Evolutionary conservation across 805 yeast genomes (phyloP).

Genomic region (Sugiyamaella smithiae): DNA sequence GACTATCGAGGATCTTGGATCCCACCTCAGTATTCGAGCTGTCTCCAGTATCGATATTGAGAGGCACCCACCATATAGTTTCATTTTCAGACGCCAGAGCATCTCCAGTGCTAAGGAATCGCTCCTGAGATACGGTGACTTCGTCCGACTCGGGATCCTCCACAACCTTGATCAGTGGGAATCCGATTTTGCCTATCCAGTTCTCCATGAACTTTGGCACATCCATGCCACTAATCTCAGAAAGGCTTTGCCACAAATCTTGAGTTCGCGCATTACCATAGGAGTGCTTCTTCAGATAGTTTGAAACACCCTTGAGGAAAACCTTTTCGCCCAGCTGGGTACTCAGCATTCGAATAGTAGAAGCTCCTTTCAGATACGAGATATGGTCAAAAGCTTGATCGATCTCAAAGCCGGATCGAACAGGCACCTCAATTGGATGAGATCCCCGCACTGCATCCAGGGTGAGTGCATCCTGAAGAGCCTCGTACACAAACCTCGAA

Average conservation of each 20-base stretch:
- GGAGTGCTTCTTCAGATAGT: constrained; percentile 69
- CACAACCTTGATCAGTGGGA: constrained; percentile 65
- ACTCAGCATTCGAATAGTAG: constrained; percentile 74
- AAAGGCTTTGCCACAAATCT: constrained; percentile 72
- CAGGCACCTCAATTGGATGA: constrained; percentile 84
- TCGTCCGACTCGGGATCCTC: constrained; percentile 47
- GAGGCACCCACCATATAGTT: constrained; percentile 49
- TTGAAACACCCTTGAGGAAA: constrained; percentile 75
- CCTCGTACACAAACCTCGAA: constrained; percentile 73
- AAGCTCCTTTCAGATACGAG: constrained; percentile 78
- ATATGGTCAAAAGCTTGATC: constrained; percentile 84
- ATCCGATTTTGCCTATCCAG: constrained; percentile 80
- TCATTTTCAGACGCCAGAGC: constrained; percentile 71
- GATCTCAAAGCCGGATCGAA: constrained; percentile 71
- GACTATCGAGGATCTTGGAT: constrained; percentile 32
- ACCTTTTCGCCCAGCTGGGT: constrained; percentile 75
- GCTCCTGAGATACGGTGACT: constrained; percentile 61
- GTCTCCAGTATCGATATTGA: constrained; percentile 28
- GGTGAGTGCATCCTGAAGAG: constrained; percentile 66
- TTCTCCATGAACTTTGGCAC: constrained; percentile 70
- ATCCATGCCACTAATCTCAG: constrained; percentile 68
- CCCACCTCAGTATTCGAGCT: constrained; percentile 19
- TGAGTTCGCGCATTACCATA: constrained; percentile 76
- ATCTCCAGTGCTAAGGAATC: constrained; percentile 75
- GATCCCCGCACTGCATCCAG: constrained; percentile 77